These are phyloP conservation scores for Scalesia atractyloides DNA, from an alignment of 129 eudicot genomes.

Conservation along the genomic window DNA sequence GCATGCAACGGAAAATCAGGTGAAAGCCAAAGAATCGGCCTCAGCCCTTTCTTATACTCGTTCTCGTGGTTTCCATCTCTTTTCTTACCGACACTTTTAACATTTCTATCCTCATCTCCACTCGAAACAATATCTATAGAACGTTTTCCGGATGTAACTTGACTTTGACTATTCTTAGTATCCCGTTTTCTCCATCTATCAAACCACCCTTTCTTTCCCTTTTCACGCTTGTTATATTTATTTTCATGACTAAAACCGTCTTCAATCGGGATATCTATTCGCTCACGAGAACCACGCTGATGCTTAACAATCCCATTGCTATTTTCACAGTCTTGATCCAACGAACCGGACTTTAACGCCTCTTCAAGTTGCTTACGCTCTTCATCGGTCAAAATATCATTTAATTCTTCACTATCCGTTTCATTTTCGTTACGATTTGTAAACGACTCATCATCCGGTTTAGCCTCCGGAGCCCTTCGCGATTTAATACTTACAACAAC, in stretches of 20 bases:
- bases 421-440: constrained; percentile 36
- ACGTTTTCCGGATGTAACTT: constrained; percentile 34
- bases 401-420: constrained; percentile 42
- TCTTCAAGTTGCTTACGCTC: constrained; percentile 52
- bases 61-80: constrained; percentile 59
- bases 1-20: constrained; percentile 73
- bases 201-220: constrained; percentile 57
- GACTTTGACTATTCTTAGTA: constrained; percentile 37
- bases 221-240: constrained; percentile 30
- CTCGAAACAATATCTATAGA: constrained; percentile 36
- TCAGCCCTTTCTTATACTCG: constrained; percentile 91
- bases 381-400: constrained; percentile 47
- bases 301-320: constrained; percentile 28
- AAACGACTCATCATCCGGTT: constrained; percentile 43
- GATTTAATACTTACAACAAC: constrained; percentile 53
- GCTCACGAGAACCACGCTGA: constrained; percentile 33
- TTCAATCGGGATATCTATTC: constrained; percentile 36
- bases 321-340: constrained; percentile 34
- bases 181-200: constrained; percentile 55
- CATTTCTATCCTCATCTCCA: constrained; percentile 42
- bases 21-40: constrained; percentile 85
- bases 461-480: constrained; percentile 44
- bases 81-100: constrained; percentile 31
- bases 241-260: constrained; percentile 22
- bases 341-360: constrained; percentile 36